Base-by-base conservation (phyloP, 495 filamentous ascomycete species). In the Tuber indicum region DNA sequence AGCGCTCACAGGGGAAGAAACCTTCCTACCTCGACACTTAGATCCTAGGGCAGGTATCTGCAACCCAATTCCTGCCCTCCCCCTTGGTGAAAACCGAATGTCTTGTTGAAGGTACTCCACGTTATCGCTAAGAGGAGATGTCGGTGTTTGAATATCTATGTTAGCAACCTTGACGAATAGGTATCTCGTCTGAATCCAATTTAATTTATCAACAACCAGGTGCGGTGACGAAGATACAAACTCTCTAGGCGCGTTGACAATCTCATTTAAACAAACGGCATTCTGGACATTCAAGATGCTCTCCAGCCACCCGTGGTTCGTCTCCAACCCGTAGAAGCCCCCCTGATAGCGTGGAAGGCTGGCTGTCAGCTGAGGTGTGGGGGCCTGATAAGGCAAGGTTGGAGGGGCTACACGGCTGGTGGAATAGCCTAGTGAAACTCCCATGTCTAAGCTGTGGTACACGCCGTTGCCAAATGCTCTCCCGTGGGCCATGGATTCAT, bases 151-250 rank as follows among this genome's bases (percentile, higher is more conserved):
- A 46, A n/a, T 49, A 2, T 71, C 66, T 42, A 76, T 70, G 23
- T 75, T 73, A 23, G 49, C 74, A 16, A 75, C 58, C 46, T 80
- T 72, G 74, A 96, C 90, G 79, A 97, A 94, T 4, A 98, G 86
- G 84, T 97, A 98, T 75, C 95, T 88, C 39, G 92, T 92, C 81
- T 97, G 94, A 76, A 96, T 94, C 95, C 95, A 98, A 78, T 96
- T 91, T 21, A 91, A 85, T 47, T 93, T 87, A 7, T 87, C 83
- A 3, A 98, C 91, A 23, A 97, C 95, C 46, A 92, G 90, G 83
- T 91, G 88, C 0, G 91, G 91, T 1, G 1, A 76, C 5, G 82
- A 73, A 70, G 84, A 86, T 39, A 87, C 83, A 79, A 92, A 97
- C 72, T 92, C 79, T 0, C 85, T 45, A 0, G 93, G 89, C 0